Evolutionary conservation across 345 rosid genomes (phyloP).

Genomic region (Eucalyptus polybractea): DNA sequence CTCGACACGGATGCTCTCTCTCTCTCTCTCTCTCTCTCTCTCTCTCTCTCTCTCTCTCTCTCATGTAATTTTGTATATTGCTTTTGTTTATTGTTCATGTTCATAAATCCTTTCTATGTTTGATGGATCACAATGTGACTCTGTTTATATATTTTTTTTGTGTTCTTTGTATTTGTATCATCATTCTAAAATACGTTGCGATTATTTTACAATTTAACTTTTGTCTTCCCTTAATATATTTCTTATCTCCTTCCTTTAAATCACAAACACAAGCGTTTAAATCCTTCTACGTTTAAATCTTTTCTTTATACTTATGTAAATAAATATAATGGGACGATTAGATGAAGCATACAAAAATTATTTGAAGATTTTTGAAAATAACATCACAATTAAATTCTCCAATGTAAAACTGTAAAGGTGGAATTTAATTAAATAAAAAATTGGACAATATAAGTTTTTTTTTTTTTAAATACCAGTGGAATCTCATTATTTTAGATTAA

Average conservation of each 20-base stretch:
- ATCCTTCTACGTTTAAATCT: neutral
- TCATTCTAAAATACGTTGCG: neutral
- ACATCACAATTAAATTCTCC: neutral
- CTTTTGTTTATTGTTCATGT: rapidly evolving
- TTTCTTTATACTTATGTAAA: neutral
- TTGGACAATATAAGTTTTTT: neutral
- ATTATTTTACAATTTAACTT: neutral
- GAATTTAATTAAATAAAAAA: neutral
- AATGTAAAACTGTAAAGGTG: rapidly evolving
- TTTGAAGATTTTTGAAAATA: neutral
- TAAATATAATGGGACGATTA: rapidly evolving
- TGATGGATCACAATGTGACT: neutral
- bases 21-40: too few relatives aligned
- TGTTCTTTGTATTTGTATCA: neutral
- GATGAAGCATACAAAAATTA: neutral
- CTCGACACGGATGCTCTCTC: rapidly evolving
- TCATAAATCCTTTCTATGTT: neutral
- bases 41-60: too few relatives aligned
- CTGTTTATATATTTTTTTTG: neutral
- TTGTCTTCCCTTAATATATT: neutral
- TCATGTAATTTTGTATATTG: rapidly evolving
- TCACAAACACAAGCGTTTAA: neutral
- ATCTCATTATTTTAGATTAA: rapidly evolving
- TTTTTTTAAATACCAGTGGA: neutral
- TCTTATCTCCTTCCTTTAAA: neutral